A percentile compares a stretch with the other conserved stretches of the same genome.
These are phyloP conservation scores for Tuber indicum DNA, from an alignment of 495 filamentous ascomycete genomes.

Conservation along the genomic window DNA sequence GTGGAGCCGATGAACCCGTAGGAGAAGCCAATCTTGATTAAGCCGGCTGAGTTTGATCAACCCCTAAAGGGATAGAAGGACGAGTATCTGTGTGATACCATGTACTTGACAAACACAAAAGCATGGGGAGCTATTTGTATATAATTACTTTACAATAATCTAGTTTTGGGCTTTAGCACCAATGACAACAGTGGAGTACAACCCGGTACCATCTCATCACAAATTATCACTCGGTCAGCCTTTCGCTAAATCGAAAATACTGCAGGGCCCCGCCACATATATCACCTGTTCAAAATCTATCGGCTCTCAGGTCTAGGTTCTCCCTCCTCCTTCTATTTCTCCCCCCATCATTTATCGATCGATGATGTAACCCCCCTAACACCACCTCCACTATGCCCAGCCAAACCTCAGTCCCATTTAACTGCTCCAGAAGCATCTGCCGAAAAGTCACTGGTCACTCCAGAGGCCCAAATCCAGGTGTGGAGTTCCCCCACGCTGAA, in stretches of 20 bases:
- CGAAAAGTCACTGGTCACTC: conserved; percentile 51
- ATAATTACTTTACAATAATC: background rate
- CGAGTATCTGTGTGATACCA: background rate
- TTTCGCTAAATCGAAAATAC: background rate
- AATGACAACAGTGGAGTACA: background rate
- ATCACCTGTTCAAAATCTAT: background rate
- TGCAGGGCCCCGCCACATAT: background rate
- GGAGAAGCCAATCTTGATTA: conserved; percentile 4
- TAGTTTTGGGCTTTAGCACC: background rate
- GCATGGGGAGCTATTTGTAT: background rate
- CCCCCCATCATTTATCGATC: background rate
- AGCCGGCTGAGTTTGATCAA: background rate
- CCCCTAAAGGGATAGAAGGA: background rate
- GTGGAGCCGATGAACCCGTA: conserved; percentile 19
- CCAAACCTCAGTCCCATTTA: conserved; percentile 52
- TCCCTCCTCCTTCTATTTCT: background rate
- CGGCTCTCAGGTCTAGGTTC: background rate
- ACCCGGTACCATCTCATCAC: background rate
- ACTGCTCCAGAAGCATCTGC: conserved; percentile 54
- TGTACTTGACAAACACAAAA: background rate
- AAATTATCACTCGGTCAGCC: background rate
- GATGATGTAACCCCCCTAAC: background rate
- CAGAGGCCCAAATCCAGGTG: conserved; percentile 52
- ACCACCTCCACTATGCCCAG: conserved; percentile 44
- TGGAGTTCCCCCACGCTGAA: conserved; percentile 48